phyloP scores from a whole-genome alignment of 208 protist species.

The Acanthamoeba sp. region DNA sequence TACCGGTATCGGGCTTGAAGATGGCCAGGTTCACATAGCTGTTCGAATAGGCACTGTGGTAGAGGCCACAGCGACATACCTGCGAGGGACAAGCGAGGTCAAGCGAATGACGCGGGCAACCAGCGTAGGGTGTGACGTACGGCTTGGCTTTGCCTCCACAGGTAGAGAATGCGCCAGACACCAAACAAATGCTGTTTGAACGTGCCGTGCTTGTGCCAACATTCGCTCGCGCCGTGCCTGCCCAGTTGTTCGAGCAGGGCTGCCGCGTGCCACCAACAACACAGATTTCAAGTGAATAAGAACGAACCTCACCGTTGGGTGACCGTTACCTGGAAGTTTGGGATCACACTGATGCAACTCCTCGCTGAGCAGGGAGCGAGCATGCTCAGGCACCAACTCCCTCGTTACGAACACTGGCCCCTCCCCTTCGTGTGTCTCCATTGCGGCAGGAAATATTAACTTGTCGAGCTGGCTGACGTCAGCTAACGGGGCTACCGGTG shows the following conservation, averaged over 20 bases:
- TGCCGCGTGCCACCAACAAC: neutral
- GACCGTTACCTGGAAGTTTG: neutral
- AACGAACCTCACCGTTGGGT: no score
- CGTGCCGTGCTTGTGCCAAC: conserved; percentile 43
- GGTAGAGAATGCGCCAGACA: conserved; percentile 33
- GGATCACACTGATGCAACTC: neutral
- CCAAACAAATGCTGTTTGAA: conserved; percentile 36
- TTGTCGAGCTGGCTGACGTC: neutral
- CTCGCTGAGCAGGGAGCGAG: neutral
- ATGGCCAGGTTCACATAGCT: conserved; percentile 21
- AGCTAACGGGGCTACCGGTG: neutral
- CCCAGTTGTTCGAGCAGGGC: conserved; percentile 8
- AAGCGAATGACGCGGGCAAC: neutral
- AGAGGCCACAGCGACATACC: neutral
- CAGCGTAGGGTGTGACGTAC: neutral
- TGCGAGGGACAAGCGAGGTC: neutral
- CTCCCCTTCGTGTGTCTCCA: neutral
- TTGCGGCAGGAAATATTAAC: neutral
- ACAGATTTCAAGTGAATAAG: neutral
- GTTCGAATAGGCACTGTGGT: conserved; percentile 36
- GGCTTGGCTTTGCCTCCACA: conserved; percentile 39
- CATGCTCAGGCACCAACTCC: neutral
- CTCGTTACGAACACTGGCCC: neutral
- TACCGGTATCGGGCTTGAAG: neutral
- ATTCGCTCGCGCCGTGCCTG: neutral